Evolutionary conservation across 2,329 filamentous ascomycete species (phyloP).

Genomic region (Fusarium nematophilum): DNA sequence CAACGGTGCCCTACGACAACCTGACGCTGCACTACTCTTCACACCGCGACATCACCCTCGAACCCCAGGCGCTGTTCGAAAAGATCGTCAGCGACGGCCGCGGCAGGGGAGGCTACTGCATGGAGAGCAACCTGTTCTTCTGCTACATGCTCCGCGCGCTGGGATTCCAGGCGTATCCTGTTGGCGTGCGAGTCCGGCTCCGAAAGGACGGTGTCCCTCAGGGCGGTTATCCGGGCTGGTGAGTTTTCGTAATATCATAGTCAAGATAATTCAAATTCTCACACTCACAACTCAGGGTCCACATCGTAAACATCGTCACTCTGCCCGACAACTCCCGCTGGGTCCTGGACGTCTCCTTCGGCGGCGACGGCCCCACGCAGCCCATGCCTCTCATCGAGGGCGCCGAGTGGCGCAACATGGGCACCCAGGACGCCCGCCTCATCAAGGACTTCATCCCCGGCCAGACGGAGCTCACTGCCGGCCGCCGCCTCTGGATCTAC

Average conservation of each 20-base stretch:
- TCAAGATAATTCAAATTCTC: no score
- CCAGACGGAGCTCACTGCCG: constrained; percentile 52
- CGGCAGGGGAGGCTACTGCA: constrained; percentile 68
- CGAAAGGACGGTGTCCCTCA: constrained; percentile 53
- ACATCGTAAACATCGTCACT: constrained; percentile 71
- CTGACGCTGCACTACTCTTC: constrained; percentile 64
- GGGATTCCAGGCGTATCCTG: constrained; percentile 66
- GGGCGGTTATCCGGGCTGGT: constrained; percentile 61
- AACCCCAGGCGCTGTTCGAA: constrained; percentile 59
- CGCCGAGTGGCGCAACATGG: constrained; percentile 60
- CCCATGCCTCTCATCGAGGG: constrained; percentile 65
- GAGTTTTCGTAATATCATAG: no score
- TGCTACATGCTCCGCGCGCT: constrained; percentile 62
- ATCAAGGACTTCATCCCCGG: constrained; percentile 60
- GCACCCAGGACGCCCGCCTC: constrained; percentile 67
- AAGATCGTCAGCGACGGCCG: constrained; percentile 59
- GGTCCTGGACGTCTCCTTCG: constrained; percentile 72
- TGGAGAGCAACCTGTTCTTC: constrained; percentile 68
- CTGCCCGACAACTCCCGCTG: constrained; percentile 61
- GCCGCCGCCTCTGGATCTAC: constrained; percentile 70
- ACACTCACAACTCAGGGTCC: constrained; percentile 49
- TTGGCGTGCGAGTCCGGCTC: constrained; percentile 62
- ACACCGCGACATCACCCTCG: constrained; percentile 53
- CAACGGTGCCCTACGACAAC: constrained; percentile 67
- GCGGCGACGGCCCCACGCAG: constrained; percentile 68